Percentiles rank a stretch among this genome's conserved stretches.
phyloP scores from a whole-genome alignment of 169 alveolate species.

The Eimeria acervulina region DNA sequence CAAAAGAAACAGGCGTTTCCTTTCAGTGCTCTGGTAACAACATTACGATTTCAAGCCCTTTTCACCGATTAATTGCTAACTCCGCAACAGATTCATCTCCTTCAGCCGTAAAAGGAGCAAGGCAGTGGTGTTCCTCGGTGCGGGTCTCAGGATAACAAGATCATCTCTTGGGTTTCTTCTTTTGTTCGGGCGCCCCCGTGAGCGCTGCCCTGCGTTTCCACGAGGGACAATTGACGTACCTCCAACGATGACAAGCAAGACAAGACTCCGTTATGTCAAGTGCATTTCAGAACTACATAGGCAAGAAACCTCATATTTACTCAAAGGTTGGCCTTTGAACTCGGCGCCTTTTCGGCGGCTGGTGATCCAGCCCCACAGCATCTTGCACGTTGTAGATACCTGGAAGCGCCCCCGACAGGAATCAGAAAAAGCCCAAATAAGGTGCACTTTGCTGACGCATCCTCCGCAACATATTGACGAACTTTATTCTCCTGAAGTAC shows the following conservation, averaged over 20 bases:
- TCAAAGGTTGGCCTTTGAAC: constrained; percentile 45
- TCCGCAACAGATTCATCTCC: not conserved
- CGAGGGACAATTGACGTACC: not conserved
- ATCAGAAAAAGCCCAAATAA: not conserved
- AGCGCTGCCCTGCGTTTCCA: not conserved
- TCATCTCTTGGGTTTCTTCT: not conserved
- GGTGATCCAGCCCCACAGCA: constrained; percentile 57
- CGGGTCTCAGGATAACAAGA: not conserved
- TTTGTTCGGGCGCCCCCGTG: not conserved
- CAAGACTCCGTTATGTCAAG: not conserved
- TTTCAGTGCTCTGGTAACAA: not conserved
- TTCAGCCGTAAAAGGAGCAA: not conserved
- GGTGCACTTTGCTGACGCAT: not conserved
- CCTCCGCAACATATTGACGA: not conserved
- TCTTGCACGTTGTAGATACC: constrained; percentile 60
- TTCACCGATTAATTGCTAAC: not conserved
- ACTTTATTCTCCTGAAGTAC: not conserved
- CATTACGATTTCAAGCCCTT: not conserved
- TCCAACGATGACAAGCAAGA: not conserved
- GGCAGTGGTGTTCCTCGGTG: not conserved
- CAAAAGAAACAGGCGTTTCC: not conserved
- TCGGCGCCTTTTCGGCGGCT: constrained; percentile 39
- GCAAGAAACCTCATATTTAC: not conserved
- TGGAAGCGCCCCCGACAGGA: not conserved
- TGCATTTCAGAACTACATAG: not conserved